A percentile compares a stretch with the other conserved stretches of the same genome.
These are phyloP conservation scores for Neoarthrinium moseri DNA, from an alignment of 2,329 filamentous ascomycete species.

Conservation along the genomic window DNA sequence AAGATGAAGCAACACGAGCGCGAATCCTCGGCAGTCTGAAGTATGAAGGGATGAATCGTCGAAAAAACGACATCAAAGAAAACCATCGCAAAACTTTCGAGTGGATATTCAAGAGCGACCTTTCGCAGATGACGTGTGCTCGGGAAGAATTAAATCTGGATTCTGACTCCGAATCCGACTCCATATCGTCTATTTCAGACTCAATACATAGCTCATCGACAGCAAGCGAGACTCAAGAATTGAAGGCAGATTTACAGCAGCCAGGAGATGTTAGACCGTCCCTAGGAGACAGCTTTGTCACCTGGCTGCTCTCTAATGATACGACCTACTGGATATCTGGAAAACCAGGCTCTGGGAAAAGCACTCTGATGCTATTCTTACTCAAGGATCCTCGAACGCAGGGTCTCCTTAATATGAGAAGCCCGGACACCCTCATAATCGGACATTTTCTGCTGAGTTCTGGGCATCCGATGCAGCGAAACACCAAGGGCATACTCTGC, in stretches of 20 bases:
- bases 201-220: no score
- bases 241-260: no score
- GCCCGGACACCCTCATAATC: neutral
- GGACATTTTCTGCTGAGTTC: neutral
- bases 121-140: no score
- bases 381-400: neutral
- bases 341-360: neutral
- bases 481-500: neutral
- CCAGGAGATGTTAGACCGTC: neutral
- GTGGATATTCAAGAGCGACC: neutral
- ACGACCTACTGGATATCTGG: neutral
- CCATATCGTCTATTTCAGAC: no score
- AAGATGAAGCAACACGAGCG: neutral
- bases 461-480: neutral
- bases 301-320: neutral
- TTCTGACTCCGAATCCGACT: no score
- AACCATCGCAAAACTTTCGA: neutral
- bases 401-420: neutral
- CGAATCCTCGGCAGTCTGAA: neutral
- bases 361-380: neutral
- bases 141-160: no score
- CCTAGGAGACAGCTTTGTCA: neutral
- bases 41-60: neutral
- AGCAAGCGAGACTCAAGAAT: no score
- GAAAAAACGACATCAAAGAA: neutral